Percentiles rank a stretch among this genome's conserved stretches.
Evolutionary conservation across 2,329 filamentous ascomycete species (phyloP).

Genomic region (Aspergillus sp.): DNA sequence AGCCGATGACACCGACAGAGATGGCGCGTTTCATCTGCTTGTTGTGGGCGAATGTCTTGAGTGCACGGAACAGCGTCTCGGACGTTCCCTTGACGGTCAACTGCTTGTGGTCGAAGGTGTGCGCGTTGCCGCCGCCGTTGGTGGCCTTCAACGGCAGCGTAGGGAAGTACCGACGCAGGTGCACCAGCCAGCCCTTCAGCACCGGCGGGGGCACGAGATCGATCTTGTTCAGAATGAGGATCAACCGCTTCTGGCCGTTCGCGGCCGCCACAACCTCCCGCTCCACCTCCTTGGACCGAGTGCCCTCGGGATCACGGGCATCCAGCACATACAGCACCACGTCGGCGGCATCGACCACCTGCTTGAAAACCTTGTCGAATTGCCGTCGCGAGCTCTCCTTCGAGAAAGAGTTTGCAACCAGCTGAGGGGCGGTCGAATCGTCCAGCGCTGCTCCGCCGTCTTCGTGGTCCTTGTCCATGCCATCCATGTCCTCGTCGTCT

Average conservation of each 20-base stretch:
- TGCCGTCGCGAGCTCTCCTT: conserved; percentile 73
- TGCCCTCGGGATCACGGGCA: conserved; percentile 86
- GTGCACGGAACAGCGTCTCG: conserved; percentile 77
- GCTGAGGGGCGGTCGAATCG: conserved; percentile 50
- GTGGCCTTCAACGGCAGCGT: conserved; percentile 86
- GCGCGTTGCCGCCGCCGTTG: conserved; percentile 76
- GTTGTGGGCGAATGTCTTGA: conserved; percentile 82
- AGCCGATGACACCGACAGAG: conserved; percentile 89
- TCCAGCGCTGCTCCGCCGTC: conserved; percentile 51
- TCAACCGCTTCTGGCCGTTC: conserved; percentile 77
- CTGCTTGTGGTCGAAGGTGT: conserved; percentile 88
- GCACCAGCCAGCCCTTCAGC: conserved; percentile 77
- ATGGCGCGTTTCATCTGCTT: conserved; percentile 85
- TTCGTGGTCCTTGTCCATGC: conserved; percentile 55
- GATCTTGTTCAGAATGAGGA: conserved; percentile 93
- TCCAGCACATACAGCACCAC: conserved; percentile 92
- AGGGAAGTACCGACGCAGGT: conserved; percentile 86
- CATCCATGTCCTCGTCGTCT: conserved; percentile 57
- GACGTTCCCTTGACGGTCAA: conserved; percentile 84
- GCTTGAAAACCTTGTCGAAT: conserved; percentile 95
- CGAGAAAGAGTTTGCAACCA: conserved; percentile 25
- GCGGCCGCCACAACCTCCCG: conserved; percentile 87
- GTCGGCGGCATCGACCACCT: conserved; percentile 83
- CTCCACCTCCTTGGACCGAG: conserved; percentile 85
- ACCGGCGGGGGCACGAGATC: conserved; percentile 81